Percentiles rank a stretch among this genome's conserved stretches.
phyloP scores from a whole-genome alignment of 2,329 filamentous ascomycete genomes.

The Ustulina deusta region DNA sequence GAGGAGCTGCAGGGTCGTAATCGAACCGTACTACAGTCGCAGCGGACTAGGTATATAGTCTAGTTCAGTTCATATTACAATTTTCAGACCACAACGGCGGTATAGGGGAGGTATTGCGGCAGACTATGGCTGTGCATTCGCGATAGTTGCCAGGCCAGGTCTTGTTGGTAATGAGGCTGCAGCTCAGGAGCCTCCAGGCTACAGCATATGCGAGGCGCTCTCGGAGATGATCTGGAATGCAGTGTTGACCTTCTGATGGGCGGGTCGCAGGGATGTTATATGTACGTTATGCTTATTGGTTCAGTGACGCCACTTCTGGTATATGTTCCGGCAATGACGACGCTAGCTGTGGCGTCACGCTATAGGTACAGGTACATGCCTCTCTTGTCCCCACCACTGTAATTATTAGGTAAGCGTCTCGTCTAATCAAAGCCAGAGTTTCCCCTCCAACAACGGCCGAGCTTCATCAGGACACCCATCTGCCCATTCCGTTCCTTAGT shows the following conservation, averaged over 20 bases:
- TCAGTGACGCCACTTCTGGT: constrained; percentile 30
- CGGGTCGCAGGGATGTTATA: constrained; percentile 20
- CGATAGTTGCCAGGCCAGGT: not conserved
- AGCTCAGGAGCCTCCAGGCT: constrained; percentile 1
- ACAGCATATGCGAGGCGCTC: constrained; percentile 6
- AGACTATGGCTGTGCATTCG: constrained; percentile 2
- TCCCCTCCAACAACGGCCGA: not conserved
- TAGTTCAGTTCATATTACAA: not conserved
- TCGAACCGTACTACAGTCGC: not conserved
- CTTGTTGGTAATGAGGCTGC: constrained; percentile 10
- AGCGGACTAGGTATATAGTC: not conserved
- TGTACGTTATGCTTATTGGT: constrained; percentile 9
- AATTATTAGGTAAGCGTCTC: constrained; percentile 22
- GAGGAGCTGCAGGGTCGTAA: constrained; percentile 12
- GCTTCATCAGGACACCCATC: not conserved
- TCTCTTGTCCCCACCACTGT: no score
- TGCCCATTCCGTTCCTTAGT: not conserved
- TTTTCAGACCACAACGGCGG: not conserved
- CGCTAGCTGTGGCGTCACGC: constrained; percentile 28
- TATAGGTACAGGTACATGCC: no score
- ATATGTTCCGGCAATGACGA: constrained; percentile 11
- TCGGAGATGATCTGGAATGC: constrained; percentile 12
- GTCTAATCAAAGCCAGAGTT: constrained; percentile 8
- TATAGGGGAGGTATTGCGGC: not conserved
- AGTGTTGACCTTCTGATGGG: constrained; percentile 11